Percentiles rank a stretch among this genome's conserved stretches.
These are phyloP conservation scores for Fusarium brevicatenulatum DNA, from an alignment of 2,329 filamentous ascomycete species.

Conservation along the genomic window DNA sequence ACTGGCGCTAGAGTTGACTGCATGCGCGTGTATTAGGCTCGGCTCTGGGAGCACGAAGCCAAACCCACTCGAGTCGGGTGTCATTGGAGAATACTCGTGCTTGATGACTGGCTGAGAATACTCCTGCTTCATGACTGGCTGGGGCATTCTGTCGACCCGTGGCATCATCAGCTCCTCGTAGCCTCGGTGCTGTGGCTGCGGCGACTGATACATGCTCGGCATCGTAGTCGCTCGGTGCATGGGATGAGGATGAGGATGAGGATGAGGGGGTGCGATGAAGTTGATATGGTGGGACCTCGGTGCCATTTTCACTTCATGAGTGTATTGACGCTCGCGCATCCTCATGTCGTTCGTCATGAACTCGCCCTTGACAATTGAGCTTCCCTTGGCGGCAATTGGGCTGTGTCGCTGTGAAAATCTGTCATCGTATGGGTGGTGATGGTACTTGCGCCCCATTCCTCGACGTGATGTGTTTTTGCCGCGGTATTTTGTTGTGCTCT, in stretches of 20 bases:
- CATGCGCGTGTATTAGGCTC: conserved; percentile 30
- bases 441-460: conserved; percentile 20
- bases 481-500: conserved; percentile 86
- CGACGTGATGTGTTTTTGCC: conserved; percentile 55
- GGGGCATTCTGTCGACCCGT: conserved; percentile 37
- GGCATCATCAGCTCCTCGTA: conserved; percentile 36
- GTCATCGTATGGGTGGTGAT: conserved; percentile 27
- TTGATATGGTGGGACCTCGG: conserved; percentile 33
- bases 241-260: conserved; percentile 10
- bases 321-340: conserved; percentile 38
- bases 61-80: conserved; percentile 35
- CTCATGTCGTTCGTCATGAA: conserved; percentile 45
- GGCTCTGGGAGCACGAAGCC: conserved; percentile 36
- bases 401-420: conserved; percentile 35
- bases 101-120: conserved; percentile 31
- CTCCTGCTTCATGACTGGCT: conserved; percentile 33
- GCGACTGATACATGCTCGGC: conserved; percentile 35
- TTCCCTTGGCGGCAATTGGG: conserved; percentile 45
- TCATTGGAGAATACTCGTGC: conserved; percentile 39
- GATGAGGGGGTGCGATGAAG: conserved; percentile 15
- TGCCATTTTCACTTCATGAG: conserved; percentile 35
- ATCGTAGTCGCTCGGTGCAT: conserved; percentile 35
- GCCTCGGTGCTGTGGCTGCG: conserved; percentile 31
- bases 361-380: conserved; percentile 50
- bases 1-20: conserved; percentile 16